A percentile compares a stretch with the other conserved stretches of the same genome.
Conservation (phyloP, 139 green algal genomes). For the Chlorella sp. region DNA sequence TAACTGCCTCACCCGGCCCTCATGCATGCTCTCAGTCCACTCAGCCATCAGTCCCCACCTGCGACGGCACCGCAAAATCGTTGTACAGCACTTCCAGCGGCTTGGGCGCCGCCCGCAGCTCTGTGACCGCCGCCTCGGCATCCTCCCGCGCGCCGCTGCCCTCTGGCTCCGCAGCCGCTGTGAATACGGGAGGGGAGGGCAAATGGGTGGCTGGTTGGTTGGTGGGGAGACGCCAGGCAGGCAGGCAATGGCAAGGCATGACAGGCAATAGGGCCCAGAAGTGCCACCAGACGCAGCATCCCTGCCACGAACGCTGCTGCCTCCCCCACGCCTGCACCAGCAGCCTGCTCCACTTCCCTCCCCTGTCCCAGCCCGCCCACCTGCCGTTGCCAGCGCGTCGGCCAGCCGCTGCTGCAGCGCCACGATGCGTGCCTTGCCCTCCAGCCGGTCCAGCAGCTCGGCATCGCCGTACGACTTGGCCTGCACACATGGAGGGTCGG, state of each 20-base stretch:
- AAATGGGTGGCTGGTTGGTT: no score
- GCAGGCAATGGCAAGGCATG: no score
- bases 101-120: constrained; percentile 45
- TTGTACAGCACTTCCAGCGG: constrained; percentile 86
- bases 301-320: no score
- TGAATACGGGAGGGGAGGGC: neutral
- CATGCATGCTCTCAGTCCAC: no score
- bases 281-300: no score
- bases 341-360: no score
- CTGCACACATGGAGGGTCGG: no score
- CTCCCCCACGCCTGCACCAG: no score
- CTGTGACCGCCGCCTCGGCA: constrained; percentile 19
- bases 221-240: no score
- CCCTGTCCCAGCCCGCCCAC: neutral
- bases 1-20: no score
- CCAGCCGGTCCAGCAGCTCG: constrained; percentile 58
- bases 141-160: constrained; percentile 15
- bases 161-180: neutral
- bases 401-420: constrained; percentile 62
- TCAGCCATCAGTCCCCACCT: constrained; percentile 38
- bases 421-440: constrained; percentile 58
- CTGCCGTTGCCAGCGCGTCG: constrained; percentile 3
- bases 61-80: constrained; percentile 69
- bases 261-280: no score
- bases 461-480: constrained; percentile 68